These are phyloP conservation scores for Kuraishia capsulata DNA, from an alignment of 805 yeast species.

Conservation along the genomic window DNA sequence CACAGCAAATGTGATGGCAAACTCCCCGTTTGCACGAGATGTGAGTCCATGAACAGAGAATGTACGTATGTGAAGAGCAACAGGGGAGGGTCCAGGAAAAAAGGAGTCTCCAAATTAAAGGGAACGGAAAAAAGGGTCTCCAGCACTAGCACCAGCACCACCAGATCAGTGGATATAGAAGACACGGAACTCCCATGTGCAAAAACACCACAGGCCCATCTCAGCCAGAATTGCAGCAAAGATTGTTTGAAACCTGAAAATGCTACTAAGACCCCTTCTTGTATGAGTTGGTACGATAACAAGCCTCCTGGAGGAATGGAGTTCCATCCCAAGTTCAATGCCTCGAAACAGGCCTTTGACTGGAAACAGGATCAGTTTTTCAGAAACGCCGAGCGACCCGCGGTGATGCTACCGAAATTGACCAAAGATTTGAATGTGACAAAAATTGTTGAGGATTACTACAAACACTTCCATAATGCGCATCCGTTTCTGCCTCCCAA, in stretches of 20 bases:
- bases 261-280: slow-evolving; percentile 18
- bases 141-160: too few species aligned
- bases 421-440: slow-evolving; percentile 16
- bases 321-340: slow-evolving; percentile 21
- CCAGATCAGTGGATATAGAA: too few species aligned
- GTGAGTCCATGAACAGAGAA: slow-evolving; percentile 22
- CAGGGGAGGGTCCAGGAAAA: slow-evolving; percentile 45
- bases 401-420: slow-evolving; percentile 5
- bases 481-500: slow-evolving; percentile 41
- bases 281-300: slow-evolving; percentile 10
- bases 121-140: background rate
- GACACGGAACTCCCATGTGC: slow-evolving; percentile 17
- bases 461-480: slow-evolving; percentile 26
- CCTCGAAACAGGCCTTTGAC: slow-evolving; percentile 15
- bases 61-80: slow-evolving; percentile 43
- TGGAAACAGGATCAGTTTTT: slow-evolving; percentile 14
- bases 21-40: slow-evolving; percentile 34
- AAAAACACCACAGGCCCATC: slow-evolving; percentile 12
- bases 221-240: slow-evolving; percentile 12
- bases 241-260: slow-evolving; percentile 18
- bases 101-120: slow-evolving; percentile 28
- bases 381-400: background rate
- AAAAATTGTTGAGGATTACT: slow-evolving; percentile 22
- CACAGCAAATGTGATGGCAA: slow-evolving; percentile 43
- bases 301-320: slow-evolving; percentile 5